Conservation (phyloP, 2,329 filamentous ascomycete species). For the Alternaria gaisen region DNA sequence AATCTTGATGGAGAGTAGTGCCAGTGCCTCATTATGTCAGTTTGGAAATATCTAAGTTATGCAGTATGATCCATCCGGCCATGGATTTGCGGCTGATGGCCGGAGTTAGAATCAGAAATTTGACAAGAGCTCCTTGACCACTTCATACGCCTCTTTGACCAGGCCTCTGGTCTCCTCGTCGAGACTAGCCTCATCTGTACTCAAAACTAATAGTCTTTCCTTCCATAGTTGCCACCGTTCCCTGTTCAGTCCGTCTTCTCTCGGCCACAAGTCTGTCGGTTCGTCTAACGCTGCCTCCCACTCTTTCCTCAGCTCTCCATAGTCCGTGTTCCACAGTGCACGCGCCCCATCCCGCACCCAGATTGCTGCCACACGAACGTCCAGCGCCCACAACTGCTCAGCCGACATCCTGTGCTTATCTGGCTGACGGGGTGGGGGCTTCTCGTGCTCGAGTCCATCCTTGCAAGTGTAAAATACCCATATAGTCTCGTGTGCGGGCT, state of each 20-base stretch:
- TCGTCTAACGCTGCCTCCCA: neutral
- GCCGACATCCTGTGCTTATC: neutral
- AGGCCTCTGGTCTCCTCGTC: neutral
- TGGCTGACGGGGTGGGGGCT: neutral
- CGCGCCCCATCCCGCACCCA: slow-evolving; percentile 6
- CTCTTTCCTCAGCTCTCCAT: neutral
- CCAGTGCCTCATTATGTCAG: too few species aligned
- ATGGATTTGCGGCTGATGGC: neutral
- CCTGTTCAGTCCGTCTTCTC: neutral
- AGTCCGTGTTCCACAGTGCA: neutral
- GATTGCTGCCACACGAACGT: slow-evolving; percentile 9
- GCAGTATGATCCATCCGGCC: accelerated
- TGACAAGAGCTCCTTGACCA: neutral
- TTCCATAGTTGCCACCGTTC: slow-evolving; percentile 10
- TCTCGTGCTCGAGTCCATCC: neutral
- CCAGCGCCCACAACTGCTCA: slow-evolving; percentile 3
- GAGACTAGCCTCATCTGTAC: neutral
- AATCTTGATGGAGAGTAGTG: neutral
- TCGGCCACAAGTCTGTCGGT: slow-evolving; percentile 3
- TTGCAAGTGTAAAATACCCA: neutral
- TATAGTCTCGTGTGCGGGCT: neutral
- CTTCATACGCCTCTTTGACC: neutral
- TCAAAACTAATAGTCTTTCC: slow-evolving; percentile 3
- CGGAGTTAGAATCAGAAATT: neutral
- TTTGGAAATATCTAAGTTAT: neutral